phyloP scores from a whole-genome alignment of 2,329 filamentous ascomycete genomes.

The Monosporascus ibericus region DNA sequence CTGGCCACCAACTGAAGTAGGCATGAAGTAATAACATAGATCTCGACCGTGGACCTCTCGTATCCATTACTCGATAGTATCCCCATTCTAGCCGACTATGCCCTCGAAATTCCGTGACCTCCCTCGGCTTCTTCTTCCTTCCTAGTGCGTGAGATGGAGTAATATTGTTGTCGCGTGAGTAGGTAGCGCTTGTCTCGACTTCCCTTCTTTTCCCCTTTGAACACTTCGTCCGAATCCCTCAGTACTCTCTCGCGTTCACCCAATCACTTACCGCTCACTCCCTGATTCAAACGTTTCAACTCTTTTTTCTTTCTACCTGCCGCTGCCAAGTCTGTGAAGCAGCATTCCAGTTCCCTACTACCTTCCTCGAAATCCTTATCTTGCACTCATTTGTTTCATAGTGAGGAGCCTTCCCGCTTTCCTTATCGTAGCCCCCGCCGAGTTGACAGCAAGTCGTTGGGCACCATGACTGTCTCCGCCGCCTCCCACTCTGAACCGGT shows the following conservation, averaged over 20 bases:
- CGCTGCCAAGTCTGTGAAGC: conserved; percentile 1
- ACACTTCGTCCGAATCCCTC: not conserved
- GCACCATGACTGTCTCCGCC: conserved; percentile 16
- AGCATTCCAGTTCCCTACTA: not conserved
- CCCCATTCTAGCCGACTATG: too few species aligned
- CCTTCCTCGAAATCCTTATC: not conserved
- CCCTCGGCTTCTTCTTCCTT: not conserved
- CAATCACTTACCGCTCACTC: not conserved
- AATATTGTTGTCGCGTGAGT: not conserved
- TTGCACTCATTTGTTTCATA: not conserved
- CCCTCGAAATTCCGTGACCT: not conserved
- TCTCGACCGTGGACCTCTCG: too few species aligned
- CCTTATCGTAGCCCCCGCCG: not conserved
- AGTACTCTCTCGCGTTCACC: not conserved
- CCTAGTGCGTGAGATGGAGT: not conserved
- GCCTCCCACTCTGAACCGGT: conserved; percentile 33
- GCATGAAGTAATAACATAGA: too few species aligned
- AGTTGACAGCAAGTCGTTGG: not conserved
- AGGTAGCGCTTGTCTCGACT: not conserved
- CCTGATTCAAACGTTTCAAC: conserved; percentile 1
- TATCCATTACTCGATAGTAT: conserved; percentile 12
- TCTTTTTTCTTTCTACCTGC: conserved; percentile 2
- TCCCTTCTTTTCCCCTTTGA: not conserved
- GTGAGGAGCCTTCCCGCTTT: conserved; percentile 2
- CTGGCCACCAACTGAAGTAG: too few species aligned